A percentile compares a stretch with the other conserved stretches of the same genome.
Conservation (phyloP, 1,284 basidiomycete genomes). For the Trichosporon coremiiforme region DNA sequence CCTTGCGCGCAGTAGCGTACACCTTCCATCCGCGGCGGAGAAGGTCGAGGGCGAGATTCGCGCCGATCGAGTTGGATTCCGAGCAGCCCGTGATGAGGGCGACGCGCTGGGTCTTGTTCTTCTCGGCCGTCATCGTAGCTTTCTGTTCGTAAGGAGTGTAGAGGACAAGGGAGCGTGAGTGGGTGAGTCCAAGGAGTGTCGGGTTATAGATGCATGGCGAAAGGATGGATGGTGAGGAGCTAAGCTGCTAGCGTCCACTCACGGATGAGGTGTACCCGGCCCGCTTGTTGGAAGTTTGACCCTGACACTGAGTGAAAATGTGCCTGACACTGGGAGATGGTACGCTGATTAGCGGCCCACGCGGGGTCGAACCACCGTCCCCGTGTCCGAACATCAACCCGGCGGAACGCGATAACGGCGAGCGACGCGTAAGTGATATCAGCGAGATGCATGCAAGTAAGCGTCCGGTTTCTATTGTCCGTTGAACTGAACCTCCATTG, state of each 20-base stretch:
- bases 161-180: too few relatives aligned
- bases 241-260: background rate
- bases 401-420: background rate
- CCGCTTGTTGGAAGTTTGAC: background rate
- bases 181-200: background rate
- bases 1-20: conserved; percentile 28
- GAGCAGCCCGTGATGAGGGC: conserved; percentile 34
- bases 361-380: background rate
- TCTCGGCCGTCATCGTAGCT: background rate
- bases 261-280: background rate
- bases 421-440: background rate
- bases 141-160: background rate
- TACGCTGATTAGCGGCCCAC: background rate
- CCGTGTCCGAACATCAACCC: background rate
- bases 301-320: background rate
- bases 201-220: background rate
- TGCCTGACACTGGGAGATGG: background rate
- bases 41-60: conserved; percentile 26
- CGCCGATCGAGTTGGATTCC: conserved; percentile 25
- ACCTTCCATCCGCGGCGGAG: conserved; percentile 26
- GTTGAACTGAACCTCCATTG: too few relatives aligned
- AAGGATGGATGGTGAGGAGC: background rate
- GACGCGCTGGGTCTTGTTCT: conserved; percentile 15
- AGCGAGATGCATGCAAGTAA: background rate
- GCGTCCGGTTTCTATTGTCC: too few relatives aligned